Evolutionary conservation across 352 stramenopile species (phyloP), one percentile per base, ranked within the genome.

Genomic region (Phytophthora litchii): DNA sequence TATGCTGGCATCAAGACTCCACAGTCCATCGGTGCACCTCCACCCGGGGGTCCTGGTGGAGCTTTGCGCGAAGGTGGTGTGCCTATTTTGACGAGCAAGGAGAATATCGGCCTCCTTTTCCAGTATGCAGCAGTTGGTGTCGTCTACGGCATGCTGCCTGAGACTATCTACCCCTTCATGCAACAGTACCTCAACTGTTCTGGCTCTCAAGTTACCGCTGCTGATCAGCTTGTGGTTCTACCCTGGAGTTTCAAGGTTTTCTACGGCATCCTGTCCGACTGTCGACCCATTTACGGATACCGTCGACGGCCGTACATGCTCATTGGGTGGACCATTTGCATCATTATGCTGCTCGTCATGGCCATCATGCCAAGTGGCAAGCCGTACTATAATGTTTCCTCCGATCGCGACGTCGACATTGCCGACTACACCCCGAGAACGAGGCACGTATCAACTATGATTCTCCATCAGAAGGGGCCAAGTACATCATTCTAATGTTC

Each of bases 221-320:
- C n/a, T n/a, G n/a, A n/a, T n/a, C n/a, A n/a, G n/a, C n/a, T n/a
- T n/a, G n/a, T n/a, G n/a, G n/a, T n/a, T n/a, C n/a, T n/a, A n/a
- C 70, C 71, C 2, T 84, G 75, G 75, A 81, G 67, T 54, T 61
- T 17, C n/a, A n/a, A n/a, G n/a, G n/a, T n/a, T n/a, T n/a, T n/a
- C n/a, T 61, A 61, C 23, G 54, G 54, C 35, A 61, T 61, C 36
- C 29, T 61, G 54, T 61, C 54, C 3, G 54, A 61, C 43, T 61
- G 54, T 25, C 43, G 54, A 1, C 74, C 75, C 11, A 81, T 83
- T 43, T 74, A 54, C 36, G 76, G 76, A n/a, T 83, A 79, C 56
- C 76, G 72, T 34, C 72, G 76, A 51, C 74, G 75, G 44, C 72
- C 76, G 5, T 85, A 72, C 48, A 82, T 85, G 67, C 53, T 85